Conservation (phyloP, 2,329 filamentous ascomycete species). For the Ilyonectria mors-panacis region DNA sequence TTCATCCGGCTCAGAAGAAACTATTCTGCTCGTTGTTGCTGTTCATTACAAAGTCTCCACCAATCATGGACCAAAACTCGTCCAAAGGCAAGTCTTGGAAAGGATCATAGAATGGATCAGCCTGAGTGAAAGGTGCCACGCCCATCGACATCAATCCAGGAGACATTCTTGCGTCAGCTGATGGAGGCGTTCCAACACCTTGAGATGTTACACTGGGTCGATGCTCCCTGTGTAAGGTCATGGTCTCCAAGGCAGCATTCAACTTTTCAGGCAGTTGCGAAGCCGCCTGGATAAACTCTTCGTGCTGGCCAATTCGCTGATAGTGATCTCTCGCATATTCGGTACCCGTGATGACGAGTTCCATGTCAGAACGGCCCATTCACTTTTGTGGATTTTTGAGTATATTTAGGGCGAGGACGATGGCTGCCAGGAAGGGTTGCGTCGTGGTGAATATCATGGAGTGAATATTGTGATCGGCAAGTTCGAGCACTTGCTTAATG, state of each 20-base stretch:
- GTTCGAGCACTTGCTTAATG: conserved; percentile 38
- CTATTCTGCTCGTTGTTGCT: conserved; percentile 12
- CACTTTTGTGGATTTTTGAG: conserved; percentile 44
- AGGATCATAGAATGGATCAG: conserved; percentile 41
- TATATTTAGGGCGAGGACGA: conserved; percentile 38
- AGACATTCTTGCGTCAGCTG: conserved; percentile 18
- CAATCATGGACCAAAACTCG: conserved; percentile 46
- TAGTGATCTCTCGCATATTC: conserved; percentile 39
- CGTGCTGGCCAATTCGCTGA: conserved; percentile 30
- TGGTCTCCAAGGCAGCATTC: conserved; percentile 35
- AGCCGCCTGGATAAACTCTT: conserved; percentile 34
- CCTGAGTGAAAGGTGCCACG: conserved; percentile 30
- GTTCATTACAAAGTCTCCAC: conserved; percentile 34
- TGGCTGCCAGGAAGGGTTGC: conserved; percentile 34
- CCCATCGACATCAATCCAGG: conserved; percentile 10
- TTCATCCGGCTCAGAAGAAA: conserved; percentile 6
- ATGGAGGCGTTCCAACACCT: conserved; percentile 8
- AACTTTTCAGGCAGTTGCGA: conserved; percentile 35
- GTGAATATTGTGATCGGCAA: conserved; percentile 35
- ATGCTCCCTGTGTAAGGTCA: conserved; percentile 20
- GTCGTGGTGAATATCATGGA: conserved; percentile 37
- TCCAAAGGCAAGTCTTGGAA: conserved; percentile 44
- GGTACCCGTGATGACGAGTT: conserved; percentile 35
- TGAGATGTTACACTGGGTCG: conserved; percentile 15
- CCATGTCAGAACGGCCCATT: conserved; percentile 42